Evolutionary conservation across 2,329 filamentous ascomycete species (phyloP).

Genomic region (Phyllosticta citrichinensis): DNA sequence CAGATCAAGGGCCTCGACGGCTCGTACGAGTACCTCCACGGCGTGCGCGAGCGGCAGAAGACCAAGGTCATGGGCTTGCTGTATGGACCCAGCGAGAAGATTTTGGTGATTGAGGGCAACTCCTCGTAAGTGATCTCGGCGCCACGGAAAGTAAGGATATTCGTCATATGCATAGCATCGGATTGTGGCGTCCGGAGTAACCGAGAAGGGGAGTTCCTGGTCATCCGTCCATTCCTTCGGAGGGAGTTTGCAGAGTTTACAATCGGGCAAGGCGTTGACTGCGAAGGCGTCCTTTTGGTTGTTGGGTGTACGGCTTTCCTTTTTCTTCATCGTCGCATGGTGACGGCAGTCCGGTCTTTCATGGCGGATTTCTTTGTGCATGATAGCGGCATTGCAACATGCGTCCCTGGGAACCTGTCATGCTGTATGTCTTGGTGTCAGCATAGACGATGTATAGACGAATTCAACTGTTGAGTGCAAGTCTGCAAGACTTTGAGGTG

Average conservation of each 20-base stretch:
- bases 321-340: conserved; percentile 4
- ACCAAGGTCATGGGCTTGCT: conserved; percentile 65
- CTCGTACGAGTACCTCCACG: conserved; percentile 67
- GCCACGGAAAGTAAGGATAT: conserved; percentile 5
- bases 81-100: conserved; percentile 8
- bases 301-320: background rate
- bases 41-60: conserved; percentile 69
- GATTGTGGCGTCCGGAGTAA: conserved; percentile 4
- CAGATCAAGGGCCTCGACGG: conserved; percentile 77
- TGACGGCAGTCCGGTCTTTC: conserved; percentile 1
- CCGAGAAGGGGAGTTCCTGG: conserved; percentile 7
- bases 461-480: background rate
- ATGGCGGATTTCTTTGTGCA: conserved; percentile 5
- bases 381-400: conserved; percentile 7
- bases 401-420: conserved; percentile 6
- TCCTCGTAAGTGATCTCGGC: conserved; percentile 5
- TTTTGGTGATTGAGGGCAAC: conserved; percentile 9
- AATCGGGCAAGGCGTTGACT: background rate
- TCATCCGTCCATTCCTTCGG: conserved; percentile 6
- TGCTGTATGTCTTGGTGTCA: conserved; percentile 7
- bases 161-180: conserved; percentile 5
- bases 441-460: conserved; percentile 9
- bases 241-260: background rate
- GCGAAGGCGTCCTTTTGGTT: background rate
- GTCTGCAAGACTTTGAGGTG: background rate